Evolutionary conservation across 257 asterid species (phyloP).

Genomic region (Solanum corneliomulleri): DNA sequence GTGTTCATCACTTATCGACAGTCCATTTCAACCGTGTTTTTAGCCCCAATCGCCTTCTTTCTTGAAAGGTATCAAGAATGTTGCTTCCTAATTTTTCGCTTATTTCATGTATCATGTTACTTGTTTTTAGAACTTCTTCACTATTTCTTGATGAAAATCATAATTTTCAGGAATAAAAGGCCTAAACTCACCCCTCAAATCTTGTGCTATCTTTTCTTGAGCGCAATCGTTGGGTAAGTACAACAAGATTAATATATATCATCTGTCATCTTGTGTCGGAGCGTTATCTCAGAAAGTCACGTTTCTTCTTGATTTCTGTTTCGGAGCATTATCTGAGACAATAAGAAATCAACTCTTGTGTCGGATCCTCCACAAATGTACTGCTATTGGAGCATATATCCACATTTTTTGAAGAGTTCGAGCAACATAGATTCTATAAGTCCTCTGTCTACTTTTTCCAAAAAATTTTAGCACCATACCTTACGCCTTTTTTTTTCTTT

Average conservation of each 20-base stretch:
- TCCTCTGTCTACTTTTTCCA: neutral
- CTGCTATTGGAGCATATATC: neutral
- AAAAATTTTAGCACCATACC: neutral
- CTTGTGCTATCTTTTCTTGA: slow-evolving; percentile 40
- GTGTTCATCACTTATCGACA: slow-evolving; percentile 78
- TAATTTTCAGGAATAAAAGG: slow-evolving; percentile 51
- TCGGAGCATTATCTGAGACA: neutral
- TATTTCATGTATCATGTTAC: neutral
- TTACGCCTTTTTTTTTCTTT: neutral
- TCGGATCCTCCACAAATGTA: neutral
- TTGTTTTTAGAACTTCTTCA: neutral
- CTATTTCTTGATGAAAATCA: neutral
- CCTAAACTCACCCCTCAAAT: slow-evolving; percentile 48
- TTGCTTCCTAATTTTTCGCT: neutral
- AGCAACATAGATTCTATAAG: neutral
- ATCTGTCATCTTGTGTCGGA: neutral
- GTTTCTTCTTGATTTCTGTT: neutral
- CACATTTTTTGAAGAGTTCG: neutral
- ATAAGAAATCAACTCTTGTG: neutral
- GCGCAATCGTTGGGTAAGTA: slow-evolving; percentile 66
- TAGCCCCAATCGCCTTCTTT: slow-evolving; percentile 49
- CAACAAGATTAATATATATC: neutral
- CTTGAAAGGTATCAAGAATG: slow-evolving; percentile 38
- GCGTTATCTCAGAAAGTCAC: neutral
- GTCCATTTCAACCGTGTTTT: slow-evolving; percentile 42